phyloP scores from a whole-genome alignment of 306 rosid species.

The Medicago truncatula region MtrunA17r5.0-ANR NC_053045.1:64580001-64580500 shows the following conservation, averaged over 20 bases:
- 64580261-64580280: conserved; percentile 6
- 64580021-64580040: no score
- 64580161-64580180: background rate
- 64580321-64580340: conserved; percentile 14
- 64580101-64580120: no score
- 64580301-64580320: conserved; percentile 13
- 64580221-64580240: conserved; percentile 18
- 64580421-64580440: conserved; percentile 8
- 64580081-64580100: no score
- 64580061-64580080: no score
- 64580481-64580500: conserved; percentile 18
- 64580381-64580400: conserved; percentile 10
- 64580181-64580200: conserved; percentile 4
- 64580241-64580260: background rate
- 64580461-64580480: conserved; percentile 1
- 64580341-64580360: conserved; percentile 8
- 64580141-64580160: no score
- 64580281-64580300: conserved; percentile 28
- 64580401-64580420: conserved; percentile 7
- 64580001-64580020: conserved; percentile 1
- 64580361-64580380: background rate
- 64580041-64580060: no score
- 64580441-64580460: conserved; percentile 10
- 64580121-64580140: no score
- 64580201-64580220: background rate